phyloP scores from a whole-genome alignment of 2,329 filamentous ascomycete genomes.

The Colletotrichum tofieldiae region DNA sequence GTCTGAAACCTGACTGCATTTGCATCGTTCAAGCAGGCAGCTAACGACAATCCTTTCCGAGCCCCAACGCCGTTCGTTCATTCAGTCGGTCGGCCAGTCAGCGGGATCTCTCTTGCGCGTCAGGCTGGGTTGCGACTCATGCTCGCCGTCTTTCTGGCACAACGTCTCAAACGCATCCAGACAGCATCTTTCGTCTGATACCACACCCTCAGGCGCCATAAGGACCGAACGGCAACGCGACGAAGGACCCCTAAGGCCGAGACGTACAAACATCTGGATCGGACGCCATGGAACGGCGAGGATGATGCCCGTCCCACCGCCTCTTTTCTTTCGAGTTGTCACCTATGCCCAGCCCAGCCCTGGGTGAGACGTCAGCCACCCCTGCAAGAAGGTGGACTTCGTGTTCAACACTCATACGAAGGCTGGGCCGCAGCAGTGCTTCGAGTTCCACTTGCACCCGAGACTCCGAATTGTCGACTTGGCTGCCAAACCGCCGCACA shows the following conservation, averaged over 20 bases:
- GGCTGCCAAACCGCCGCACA: constrained; percentile 27
- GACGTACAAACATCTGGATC: constrained; percentile 17
- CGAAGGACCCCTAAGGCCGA: constrained; percentile 28
- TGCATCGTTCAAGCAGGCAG: constrained; percentile 26
- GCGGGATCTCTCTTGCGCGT: neutral
- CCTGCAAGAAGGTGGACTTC: constrained; percentile 33
- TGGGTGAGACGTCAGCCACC: constrained; percentile 21
- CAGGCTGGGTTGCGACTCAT: constrained; percentile 25
- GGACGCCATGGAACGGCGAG: constrained; percentile 11
- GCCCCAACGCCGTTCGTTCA: neutral
- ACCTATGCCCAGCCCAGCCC: constrained; percentile 1
- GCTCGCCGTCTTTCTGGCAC: constrained; percentile 11
- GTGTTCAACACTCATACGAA: constrained; percentile 41
- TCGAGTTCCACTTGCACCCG: constrained; percentile 36
- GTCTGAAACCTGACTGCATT: constrained; percentile 34
- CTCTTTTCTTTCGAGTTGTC: constrained; percentile 24
- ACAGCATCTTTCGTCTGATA: constrained; percentile 29
- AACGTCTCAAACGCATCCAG: constrained; percentile 26
- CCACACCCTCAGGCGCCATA: neutral
- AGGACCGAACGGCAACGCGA: constrained; percentile 13
- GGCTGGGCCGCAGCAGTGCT: constrained; percentile 31
- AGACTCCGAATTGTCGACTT: constrained; percentile 32
- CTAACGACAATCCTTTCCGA: constrained; percentile 19
- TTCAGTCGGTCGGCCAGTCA: neutral
- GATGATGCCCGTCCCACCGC: constrained; percentile 38